Evolutionary conservation across 2,329 filamentous ascomycete species (phyloP), one percentile per base, ranked within the genome.

Genomic region (Aspergillus sp.): DNA sequence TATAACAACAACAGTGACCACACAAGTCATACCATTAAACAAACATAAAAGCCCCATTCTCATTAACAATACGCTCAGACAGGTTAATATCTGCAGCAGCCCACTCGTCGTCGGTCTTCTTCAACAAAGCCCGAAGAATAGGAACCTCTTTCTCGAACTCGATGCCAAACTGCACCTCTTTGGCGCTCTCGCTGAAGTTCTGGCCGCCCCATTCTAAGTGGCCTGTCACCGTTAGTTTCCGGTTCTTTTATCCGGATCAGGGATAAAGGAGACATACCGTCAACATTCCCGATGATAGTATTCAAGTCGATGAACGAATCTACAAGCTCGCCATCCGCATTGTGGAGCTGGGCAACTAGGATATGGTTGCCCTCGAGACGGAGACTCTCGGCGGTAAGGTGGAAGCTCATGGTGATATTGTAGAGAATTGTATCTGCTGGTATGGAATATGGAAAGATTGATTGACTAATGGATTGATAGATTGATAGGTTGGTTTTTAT

Each of bases 361-460:
- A 41, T 13, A 23, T 52, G 47, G 33, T 33, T 32, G 9, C 51
- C 50, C 25, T 50, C 43, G n/a, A 58, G 25, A 4, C 44, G n/a
- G 44, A 57, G 52, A 32, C 49, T 27, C n/a, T 48, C 41, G 4
- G 56, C 56, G 43, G n/a, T 48, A 3, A 30, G n/a, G 39, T 58
- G 56, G 51, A 58, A 58, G 37, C 49, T 51, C 56, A 58, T 58
- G 41, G 19, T 58, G 49, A 33, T 30, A 4, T 30, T 10, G 25
- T 4, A 30, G 25, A 30, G 25, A 30, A 30, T 12, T 12, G 25
- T 30, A 12, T 30, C 25, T 30, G 25, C 12, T 30, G 25, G 4
- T 12, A 30, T 12, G 4, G 4, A 12, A 10, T 4, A 30, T 7
- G 3, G 10, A 4, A 12, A 30, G 4, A 4, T 12, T 5, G 25